phyloP scores from a whole-genome alignment of 169 alveolate genomes.

The Plasmodium gallinaceum region DNA sequence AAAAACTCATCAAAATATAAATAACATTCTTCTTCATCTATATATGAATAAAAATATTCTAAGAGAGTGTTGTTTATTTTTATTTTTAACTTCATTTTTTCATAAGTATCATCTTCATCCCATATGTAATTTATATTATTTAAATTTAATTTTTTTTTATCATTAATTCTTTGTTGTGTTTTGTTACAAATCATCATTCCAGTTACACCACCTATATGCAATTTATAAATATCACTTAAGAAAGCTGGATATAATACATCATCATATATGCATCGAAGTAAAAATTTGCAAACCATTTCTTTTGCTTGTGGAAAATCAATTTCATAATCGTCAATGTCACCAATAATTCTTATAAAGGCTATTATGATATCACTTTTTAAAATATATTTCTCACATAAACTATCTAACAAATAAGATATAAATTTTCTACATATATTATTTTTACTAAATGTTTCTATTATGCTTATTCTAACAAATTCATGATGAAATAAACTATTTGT shows the following conservation, averaged over 20 bases:
- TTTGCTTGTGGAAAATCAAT: constrained; percentile 70
- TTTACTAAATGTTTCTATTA: constrained; percentile 71
- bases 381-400: constrained; percentile 49
- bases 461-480: constrained; percentile 74
- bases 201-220: constrained; percentile 74
- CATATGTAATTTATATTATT: constrained; percentile 57
- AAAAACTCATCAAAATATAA: constrained; percentile 64
- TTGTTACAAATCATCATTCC: constrained; percentile 76
- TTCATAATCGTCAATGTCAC: constrained; percentile 75
- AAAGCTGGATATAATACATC: constrained; percentile 75
- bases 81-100: constrained; percentile 69
- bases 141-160: constrained; percentile 46
- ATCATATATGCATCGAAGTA: constrained; percentile 66
- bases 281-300: constrained; percentile 73
- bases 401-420: constrained; percentile 53
- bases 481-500: constrained; percentile 63
- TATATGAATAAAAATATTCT: constrained; percentile 70
- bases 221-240: constrained; percentile 60
- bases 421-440: constrained; percentile 72
- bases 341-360: constrained; percentile 73
- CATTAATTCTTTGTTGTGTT: constrained; percentile 68
- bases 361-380: constrained; percentile 57
- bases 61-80: constrained; percentile 69
- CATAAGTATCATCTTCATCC: constrained; percentile 79
- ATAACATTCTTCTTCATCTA: constrained; percentile 63